Base-by-base conservation (phyloP, 805 yeast species). In the Tetrapisispora iriomotensis region DNA sequence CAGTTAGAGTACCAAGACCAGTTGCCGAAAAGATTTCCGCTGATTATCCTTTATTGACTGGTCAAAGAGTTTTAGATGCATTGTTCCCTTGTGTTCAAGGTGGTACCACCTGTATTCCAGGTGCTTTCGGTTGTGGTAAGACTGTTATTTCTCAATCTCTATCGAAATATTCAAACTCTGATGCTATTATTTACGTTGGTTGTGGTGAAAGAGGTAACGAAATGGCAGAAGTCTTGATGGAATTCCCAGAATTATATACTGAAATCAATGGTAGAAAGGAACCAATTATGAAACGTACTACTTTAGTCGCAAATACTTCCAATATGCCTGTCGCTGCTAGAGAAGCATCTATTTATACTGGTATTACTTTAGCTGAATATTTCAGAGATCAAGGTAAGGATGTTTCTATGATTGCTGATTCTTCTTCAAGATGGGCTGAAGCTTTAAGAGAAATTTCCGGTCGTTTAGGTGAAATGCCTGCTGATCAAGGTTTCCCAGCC, bases 391-490 rank as follows among this genome's bases (percentile, higher is more conserved):
- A 92, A 72, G 99, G 99, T 71, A 92, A 92, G 74, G 74, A 92
- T 61, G 98, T 92, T 47, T 79, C 97, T 25, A 92, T 92, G 97
- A 92, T 92, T 82, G 99, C 99, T 44, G 99, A 92, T 66, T 92
- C 98, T 6, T 90, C 97, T 25, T 88, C 96, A 24, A 88, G 99
- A 75, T 92, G 99, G 99, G 99, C 99, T 33, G 99, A 92, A 73
- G 99, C 99, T 46, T 75, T 92, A 63, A 88, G 99, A 81, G 99
- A 92, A 76, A 82, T 92, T 64, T 88, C 97, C 38, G 99, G 99
- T 77, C 94, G 99, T 77, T 74, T 92, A 65, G 99, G 98, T 70
- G 99, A 92, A 74, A 92, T 92, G 99, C 99, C 99, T 62, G 99
- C 99, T 46, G 99, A 92, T 70, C 98, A 94, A 74, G 99, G 99